phyloP scores from a whole-genome alignment of 1,139 yeast genomes.

The Blastobotrys buckinghamii region DNA sequence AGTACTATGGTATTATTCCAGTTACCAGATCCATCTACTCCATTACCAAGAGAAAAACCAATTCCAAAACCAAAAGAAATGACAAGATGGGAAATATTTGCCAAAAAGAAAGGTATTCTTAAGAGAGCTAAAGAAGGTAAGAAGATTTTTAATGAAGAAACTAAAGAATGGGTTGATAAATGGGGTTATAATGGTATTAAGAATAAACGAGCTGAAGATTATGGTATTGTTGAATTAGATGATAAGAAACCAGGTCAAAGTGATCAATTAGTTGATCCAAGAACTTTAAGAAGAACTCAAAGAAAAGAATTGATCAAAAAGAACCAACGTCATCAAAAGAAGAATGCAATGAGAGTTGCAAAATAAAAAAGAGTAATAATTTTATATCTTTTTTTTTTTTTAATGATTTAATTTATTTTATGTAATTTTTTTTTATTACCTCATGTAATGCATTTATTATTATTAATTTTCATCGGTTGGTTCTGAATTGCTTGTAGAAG shows the following conservation, averaged over 20 bases:
- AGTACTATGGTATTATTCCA: constrained; percentile 76
- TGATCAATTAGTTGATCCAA: constrained; percentile 63
- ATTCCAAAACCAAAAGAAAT: constrained; percentile 87
- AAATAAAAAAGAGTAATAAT: not conserved
- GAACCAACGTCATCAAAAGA: constrained; percentile 81
- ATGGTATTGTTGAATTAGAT: constrained; percentile 95
- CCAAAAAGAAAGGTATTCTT: constrained; percentile 89
- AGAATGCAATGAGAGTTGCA: constrained; percentile 39
- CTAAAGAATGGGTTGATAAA: constrained; percentile 94
- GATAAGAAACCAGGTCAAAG: constrained; percentile 47
- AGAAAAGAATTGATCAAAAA: constrained; percentile 81
- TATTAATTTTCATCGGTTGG: too few species aligned
- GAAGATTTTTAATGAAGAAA: constrained; percentile 81
- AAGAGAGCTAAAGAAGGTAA: constrained; percentile 88
- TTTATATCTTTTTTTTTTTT: not conserved
- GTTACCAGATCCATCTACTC: constrained; percentile 78
- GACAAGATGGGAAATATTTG: constrained; percentile 97
- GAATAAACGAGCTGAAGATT: constrained; percentile 78
- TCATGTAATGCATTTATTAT: too few species aligned
- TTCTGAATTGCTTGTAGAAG: too few species aligned
- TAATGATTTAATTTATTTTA: too few species aligned
- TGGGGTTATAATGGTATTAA: constrained; percentile 93
- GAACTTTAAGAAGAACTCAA: constrained; percentile 71
- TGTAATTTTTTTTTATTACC: not conserved
- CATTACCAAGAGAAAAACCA: constrained; percentile 91